Evolutionary conservation across 768 basidiomycete genomes (phyloP).

Genomic region (Ephemerocybe angulata): DNA sequence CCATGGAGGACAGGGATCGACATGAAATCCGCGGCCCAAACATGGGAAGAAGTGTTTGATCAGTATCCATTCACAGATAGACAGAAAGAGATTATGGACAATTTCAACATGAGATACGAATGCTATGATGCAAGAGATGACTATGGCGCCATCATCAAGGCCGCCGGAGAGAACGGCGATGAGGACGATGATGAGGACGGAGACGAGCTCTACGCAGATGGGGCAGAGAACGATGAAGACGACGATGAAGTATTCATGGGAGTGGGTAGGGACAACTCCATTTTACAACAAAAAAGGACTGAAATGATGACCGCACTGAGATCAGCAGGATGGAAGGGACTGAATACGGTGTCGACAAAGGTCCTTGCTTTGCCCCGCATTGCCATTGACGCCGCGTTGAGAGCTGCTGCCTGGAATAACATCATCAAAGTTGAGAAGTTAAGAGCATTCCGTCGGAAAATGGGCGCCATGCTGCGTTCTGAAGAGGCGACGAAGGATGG

Average conservation of each 20-base stretch:
- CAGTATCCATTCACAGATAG: conserved; percentile 5
- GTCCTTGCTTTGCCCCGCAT: too few relatives aligned
- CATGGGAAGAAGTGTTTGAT: conserved; percentile 18
- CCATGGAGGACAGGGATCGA: conserved; percentile 10
- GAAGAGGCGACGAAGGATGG: background rate
- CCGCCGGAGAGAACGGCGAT: background rate
- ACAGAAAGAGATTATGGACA: conserved; percentile 14
- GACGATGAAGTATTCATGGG: too few relatives aligned
- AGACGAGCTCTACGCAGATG: background rate
- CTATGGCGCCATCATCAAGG: conserved; percentile 14
- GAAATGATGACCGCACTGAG: too few relatives aligned
- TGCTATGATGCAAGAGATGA: conserved; percentile 25
- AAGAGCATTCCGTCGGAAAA: background rate
- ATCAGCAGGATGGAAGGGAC: too few relatives aligned
- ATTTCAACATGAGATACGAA: conserved; percentile 23
- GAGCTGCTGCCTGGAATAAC: too few relatives aligned
- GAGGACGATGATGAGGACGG: background rate
- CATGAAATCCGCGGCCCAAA: conserved; percentile 11
- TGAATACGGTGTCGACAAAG: too few relatives aligned
- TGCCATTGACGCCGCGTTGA: too few relatives aligned
- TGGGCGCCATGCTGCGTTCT: background rate
- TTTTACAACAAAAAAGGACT: too few relatives aligned
- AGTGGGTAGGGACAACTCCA: too few relatives aligned
- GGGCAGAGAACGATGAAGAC: background rate
- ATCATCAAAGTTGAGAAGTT: too few relatives aligned